These are phyloP conservation scores for Canavalia ensiformis DNA, from an alignment of 306 rosid genomes.

Conservation along the genomic window DNA sequence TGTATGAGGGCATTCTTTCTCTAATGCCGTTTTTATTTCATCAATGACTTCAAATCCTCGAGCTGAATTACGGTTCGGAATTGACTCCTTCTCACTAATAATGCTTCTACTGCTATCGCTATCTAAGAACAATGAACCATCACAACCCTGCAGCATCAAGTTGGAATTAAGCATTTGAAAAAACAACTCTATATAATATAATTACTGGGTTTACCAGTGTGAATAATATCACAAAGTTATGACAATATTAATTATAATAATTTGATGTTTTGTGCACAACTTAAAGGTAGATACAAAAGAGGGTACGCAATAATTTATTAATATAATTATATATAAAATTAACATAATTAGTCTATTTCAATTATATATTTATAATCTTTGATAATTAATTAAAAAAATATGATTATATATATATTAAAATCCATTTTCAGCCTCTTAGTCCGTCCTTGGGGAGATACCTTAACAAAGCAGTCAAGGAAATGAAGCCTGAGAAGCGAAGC, in stretches of 20 bases:
- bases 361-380: no score
- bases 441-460: constrained; percentile 56
- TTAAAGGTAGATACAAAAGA: no score
- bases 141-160: constrained; percentile 80
- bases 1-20: constrained; percentile 75
- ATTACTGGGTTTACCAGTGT: background rate
- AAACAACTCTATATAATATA: background rate
- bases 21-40: constrained; percentile 78
- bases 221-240: background rate
- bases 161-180: constrained; percentile 6
- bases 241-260: background rate
- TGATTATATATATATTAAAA: no score
- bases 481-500: constrained; percentile 90
- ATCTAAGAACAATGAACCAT: constrained; percentile 83
- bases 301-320: no score
- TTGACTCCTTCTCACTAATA: constrained; percentile 75
- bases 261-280: no score
- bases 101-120: constrained; percentile 57
- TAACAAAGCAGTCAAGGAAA: constrained; percentile 93
- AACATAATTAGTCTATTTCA: no score
- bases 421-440: no score
- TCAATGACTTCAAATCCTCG: constrained; percentile 85
- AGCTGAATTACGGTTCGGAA: constrained; percentile 81
- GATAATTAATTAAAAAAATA: no score
- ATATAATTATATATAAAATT: no score